Conservation (phyloP, 164 flowering plant species). For the Piper betle region DNA sequence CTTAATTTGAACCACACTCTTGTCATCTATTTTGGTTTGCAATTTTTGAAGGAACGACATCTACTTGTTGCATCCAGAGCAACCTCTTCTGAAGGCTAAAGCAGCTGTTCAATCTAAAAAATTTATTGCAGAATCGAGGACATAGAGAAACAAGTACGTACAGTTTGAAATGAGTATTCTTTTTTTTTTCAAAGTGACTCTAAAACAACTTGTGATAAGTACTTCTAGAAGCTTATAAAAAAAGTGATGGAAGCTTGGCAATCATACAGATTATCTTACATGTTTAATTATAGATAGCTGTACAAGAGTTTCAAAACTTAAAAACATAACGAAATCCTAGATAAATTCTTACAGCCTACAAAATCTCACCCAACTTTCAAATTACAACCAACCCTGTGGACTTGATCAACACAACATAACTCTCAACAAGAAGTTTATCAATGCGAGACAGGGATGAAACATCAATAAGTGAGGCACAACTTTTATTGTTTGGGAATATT, state of each 20-base stretch:
- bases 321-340: too few species aligned
- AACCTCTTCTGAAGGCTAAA: conserved; percentile 69
- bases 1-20: not conserved
- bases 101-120: conserved; percentile 41
- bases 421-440: too few species aligned
- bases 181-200: not conserved
- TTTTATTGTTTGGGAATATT: too few species aligned
- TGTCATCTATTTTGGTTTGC: not conserved
- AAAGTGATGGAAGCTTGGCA: too few species aligned
- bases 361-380: too few species aligned
- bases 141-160: conserved; percentile 37
- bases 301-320: too few species aligned
- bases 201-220: not conserved
- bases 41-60: conserved; percentile 33
- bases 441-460: too few species aligned
- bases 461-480: too few species aligned
- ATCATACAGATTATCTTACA: not conserved
- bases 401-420: too few species aligned
- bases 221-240: too few species aligned
- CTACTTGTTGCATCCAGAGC: conserved; percentile 51
- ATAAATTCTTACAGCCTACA: too few species aligned
- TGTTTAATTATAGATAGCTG: not conserved
- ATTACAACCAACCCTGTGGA: too few species aligned
- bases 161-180: not conserved
- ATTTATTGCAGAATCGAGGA: conserved; percentile 48